These are phyloP conservation scores for Aurifilum marmelostoma DNA, from an alignment of 2,329 filamentous ascomycete species.

Conservation along the genomic window DNA sequence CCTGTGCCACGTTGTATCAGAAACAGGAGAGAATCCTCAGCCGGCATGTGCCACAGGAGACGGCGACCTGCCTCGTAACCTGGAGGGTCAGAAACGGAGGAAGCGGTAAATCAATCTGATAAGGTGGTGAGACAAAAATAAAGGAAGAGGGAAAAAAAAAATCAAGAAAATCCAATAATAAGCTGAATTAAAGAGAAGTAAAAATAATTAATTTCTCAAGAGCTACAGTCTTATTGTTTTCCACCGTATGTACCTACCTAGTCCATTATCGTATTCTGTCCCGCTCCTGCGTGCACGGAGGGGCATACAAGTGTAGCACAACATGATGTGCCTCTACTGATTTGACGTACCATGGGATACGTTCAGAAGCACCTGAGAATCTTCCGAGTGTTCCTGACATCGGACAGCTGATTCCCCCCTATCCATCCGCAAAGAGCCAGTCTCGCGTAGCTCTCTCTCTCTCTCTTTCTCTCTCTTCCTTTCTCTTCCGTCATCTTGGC, in stretches of 20 bases:
- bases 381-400: background rate
- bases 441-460: too few relatives aligned
- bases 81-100: conserved; percentile 6
- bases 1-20: conserved; percentile 23
- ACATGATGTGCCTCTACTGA: background rate
- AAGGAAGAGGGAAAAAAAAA: too few relatives aligned
- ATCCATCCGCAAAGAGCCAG: too few relatives aligned
- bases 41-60: background rate
- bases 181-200: too few relatives aligned
- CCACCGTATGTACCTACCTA: background rate
- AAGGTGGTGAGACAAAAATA: too few relatives aligned
- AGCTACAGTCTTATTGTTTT: conserved; percentile 3
- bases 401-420: background rate
- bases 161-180: too few relatives aligned
- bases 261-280: background rate
- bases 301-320: conserved; percentile 3
- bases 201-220: background rate
- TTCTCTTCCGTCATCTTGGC: background rate
- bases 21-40: conserved; percentile 1
- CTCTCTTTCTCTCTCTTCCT: too few relatives aligned
- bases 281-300: too few relatives aligned
- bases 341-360: conserved; percentile 16
- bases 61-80: background rate
- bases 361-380: conserved; percentile 19
- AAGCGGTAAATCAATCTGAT: background rate